Evolutionary conservation across 768 basidiomycete species (phyloP), one percentile per base, ranked within the genome.

Genomic region (Leccinum uliginosum): DNA sequence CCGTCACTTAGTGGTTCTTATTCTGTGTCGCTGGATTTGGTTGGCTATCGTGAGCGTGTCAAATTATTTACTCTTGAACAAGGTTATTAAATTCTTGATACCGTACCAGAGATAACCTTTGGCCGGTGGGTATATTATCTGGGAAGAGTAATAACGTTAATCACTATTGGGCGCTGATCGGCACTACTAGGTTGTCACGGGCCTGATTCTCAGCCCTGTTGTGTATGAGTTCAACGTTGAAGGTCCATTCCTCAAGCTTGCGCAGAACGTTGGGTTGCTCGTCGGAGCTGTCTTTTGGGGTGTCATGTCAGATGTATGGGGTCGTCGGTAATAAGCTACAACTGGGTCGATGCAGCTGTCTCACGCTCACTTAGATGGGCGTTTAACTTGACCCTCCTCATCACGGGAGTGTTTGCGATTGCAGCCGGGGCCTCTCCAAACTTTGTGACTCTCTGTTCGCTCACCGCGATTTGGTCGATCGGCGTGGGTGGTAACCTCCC

Each of bases 401-500:
- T 90, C 58, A 79, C 83, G 0, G 84, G 82, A 0, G 75, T 86
- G 4, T 90, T 91, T 57, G 84, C 85, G 1, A 71, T 82, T 17
- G 77, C 84, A 1, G 82, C 83, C 40, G 87, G 85, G 14, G 85
- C 78, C 2, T 79, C 85, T 0, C 77, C 80, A 0, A 80, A 82
- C 63, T 80, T 72, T 51, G 58, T 79, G 27, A 70, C 83, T 0
- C 68, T 87, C 23, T 78, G 79, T 53, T 75, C 81, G 3, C 70
- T 86, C 29, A 71, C 80, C 0, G 80, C 83, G 1, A 73, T 82
- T 1, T 81, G 83, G 77, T 82, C 83, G n/a, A 72, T 87, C 21
- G 86, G 86, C 1, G 86, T 87, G 4, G 86, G 86, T 27, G 87
- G 87, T 51, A 86, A 87, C 61, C 69, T 90, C 8, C 87, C 87